Evolutionary conservation across 305 asterid species (phyloP).

Genomic region (Nicotiana rustica): DNA sequence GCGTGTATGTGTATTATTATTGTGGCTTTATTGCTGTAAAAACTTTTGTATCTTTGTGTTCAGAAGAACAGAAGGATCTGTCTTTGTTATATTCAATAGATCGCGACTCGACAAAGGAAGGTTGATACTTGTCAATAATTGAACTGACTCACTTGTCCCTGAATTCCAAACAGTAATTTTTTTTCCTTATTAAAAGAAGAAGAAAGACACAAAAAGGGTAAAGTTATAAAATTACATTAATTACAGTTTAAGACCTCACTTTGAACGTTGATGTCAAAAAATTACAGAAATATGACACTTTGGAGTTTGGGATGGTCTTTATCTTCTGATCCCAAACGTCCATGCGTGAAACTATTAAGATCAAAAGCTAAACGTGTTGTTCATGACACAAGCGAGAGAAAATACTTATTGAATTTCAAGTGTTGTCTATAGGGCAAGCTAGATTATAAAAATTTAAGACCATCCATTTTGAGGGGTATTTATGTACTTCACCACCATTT

Average conservation of each 20-base stretch:
- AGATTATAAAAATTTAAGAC: too few relatives aligned
- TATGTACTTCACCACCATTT: too few relatives aligned
- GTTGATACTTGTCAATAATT: conserved; percentile 24
- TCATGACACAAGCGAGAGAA: too few relatives aligned
- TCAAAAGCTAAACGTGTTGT: too few relatives aligned
- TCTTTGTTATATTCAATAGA: neutral
- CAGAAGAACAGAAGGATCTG: neutral
- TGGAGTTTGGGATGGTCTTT: too few relatives aligned
- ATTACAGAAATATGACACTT: too few relatives aligned
- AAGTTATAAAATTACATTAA: neutral
- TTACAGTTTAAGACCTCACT: too few relatives aligned
- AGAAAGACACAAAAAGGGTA: neutral
- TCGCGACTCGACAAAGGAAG: neutral
- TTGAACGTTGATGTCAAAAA: too few relatives aligned
- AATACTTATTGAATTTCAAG: too few relatives aligned
- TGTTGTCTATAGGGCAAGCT: rapidly evolving
- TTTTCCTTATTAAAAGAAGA: neutral
- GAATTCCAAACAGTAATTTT: neutral
- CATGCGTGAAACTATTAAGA: too few relatives aligned
- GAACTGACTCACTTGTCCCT: conserved; percentile 7
- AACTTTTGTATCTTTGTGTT: neutral
- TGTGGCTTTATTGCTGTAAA: neutral
- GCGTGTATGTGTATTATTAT: neutral
- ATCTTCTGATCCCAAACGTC: too few relatives aligned
- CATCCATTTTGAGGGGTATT: too few relatives aligned